Base-by-base conservation (phyloP, 352 stramenopile species). In the Pilasporangium apinafurcum region DNA sequence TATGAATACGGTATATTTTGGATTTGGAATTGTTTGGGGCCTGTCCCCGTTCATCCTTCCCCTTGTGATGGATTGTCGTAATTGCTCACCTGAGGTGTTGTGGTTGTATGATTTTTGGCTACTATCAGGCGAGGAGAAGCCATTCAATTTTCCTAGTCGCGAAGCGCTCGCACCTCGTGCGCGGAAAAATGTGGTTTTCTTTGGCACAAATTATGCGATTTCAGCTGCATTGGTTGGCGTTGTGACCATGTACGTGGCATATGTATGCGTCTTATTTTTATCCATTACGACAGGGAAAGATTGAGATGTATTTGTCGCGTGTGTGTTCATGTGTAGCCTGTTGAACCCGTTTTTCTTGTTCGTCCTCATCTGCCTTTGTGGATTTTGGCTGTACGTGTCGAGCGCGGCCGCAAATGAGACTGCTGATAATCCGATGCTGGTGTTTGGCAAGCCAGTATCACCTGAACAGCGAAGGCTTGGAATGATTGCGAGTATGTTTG, bases 261-360 rank as follows among this genome's bases (percentile, higher is more conserved):
- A 20, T 26, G 13, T 40, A 31, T 18, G 32, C 48, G n/a, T 21
- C 43, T 33, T 39, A 33, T 36, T 45, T 17, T 17, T n/a, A 10
- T 16, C 52, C n/a, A 34, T 14, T 18, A 9, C 17, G 20, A 25
- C 14, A 37, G 35, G n/a, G 22, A 4, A 10, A 20, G 20, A 8
- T 21, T 17, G n/a, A 9, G 26, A 4, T 17, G 7, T 46, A 30
- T 46, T 26, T 29, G 14, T 41, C 13, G 27, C 16, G 24, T 31
- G 21, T 38, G 18, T 52, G 9, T 1, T 36, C 14, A 16, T 34
- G 22, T 47, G 27, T 56, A 92, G 77, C 37, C 34, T 92, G 43
- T 42, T 93, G 34, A 93, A 93, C 52, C 81, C 81, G 48, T 77
- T 93, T 45, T 93, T 93, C 48, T 60, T 93, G 8, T 93, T 93